Base-by-base conservation (phyloP, 108 stramenopile genomes). In the Licmophora abbreviata region DNA sequence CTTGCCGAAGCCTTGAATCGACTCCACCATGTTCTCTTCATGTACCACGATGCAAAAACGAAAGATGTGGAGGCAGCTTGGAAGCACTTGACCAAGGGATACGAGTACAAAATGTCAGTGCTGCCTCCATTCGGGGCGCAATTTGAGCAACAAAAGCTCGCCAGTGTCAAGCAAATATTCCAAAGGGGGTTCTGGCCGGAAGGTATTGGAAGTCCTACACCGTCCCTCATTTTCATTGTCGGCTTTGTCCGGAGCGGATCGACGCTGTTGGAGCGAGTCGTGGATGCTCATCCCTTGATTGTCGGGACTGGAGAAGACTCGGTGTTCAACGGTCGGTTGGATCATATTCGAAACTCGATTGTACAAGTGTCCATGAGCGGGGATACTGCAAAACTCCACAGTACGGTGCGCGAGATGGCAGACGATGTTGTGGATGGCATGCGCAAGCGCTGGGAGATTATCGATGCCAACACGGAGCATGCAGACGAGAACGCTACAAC, bases 221-320 rank as follows among this genome's bases (percentile, higher is more conserved):
- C 54, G 4, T 57, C 51, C 15, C 91, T 85, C 18, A 83, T 93
- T 34, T 93, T 93, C 54, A 77, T 93, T 44, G 79, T 93, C 66
- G 92, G 92, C 7, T 86, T 93, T 68, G 80, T 81, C 7, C 50
- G 92, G 24, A 77, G 78, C 48, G 92, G 92, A 30, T 88, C 85
- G 1, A 93, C 92, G 17, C 64, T 93, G 11, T 40, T 93, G 51
- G 92, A 93, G 42, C 59, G 83, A 37, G 82, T 93, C 14, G 54
- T 93, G 26, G 92, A 85, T 63, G 69, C 85, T 7, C 92, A 93
- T 60, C 83, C 87, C 10, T 33, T 64, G 38, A 83, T 89, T 63
- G 80, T 77, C 44, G 92, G 92, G 6, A 80, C 79, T 3, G 92
- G 92, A 18, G 92, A 93, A 59, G 86, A 93, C 46, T 85, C 83